Evolutionary conservation across 257 asterid genomes (phyloP).

Genomic region (Solanum bulbocastanum): DNA sequence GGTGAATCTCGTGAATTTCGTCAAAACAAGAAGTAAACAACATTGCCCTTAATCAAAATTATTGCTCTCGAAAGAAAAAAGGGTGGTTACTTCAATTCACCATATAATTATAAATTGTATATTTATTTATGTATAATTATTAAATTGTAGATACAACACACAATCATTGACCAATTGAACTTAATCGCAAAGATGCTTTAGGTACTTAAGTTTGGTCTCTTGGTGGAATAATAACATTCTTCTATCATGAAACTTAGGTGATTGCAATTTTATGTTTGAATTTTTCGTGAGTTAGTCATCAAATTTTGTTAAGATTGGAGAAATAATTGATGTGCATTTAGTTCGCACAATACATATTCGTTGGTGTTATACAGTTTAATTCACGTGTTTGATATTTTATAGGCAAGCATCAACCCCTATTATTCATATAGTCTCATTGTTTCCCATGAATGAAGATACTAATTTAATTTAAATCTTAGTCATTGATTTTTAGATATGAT

Average conservation of each 20-base stretch:
- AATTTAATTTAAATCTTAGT: too few species aligned
- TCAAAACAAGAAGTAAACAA: background rate
- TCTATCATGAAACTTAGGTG: background rate
- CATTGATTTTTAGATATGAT: too few species aligned
- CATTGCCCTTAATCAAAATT: conserved; percentile 4
- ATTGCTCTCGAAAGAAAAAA: background rate
- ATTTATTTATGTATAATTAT: background rate
- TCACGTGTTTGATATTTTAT: background rate
- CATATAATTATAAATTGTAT: background rate
- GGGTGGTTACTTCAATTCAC: background rate
- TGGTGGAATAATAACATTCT: background rate
- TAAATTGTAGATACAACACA: background rate
- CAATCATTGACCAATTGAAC: background rate
- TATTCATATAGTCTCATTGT: background rate
- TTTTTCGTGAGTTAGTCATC: background rate
- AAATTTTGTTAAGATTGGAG: background rate
- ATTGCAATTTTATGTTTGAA: background rate
- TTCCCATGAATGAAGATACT: background rate
- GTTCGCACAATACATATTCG: background rate
- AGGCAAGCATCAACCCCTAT: background rate
- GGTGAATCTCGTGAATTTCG: conserved; percentile 26
- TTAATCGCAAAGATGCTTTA: background rate
- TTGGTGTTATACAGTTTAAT: background rate
- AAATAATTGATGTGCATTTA: background rate
- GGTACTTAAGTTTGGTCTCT: background rate